Evolutionary conservation across 129 eudicot species (phyloP).

Genomic region (Flaveria ramosissima): DNA sequence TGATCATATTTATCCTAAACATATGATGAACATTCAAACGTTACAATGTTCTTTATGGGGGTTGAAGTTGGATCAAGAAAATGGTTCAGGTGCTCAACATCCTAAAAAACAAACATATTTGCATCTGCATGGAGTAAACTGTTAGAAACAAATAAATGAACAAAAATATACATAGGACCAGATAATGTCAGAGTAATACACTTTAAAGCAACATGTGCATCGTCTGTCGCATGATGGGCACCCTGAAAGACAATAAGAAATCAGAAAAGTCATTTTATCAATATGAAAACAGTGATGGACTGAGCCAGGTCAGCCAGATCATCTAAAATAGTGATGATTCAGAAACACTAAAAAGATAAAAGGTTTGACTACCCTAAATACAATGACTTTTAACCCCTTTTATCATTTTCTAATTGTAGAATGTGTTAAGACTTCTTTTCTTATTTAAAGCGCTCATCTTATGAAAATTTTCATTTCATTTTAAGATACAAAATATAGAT

Average conservation of each 20-base stretch:
- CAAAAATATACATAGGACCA: slow-evolving; percentile 68
- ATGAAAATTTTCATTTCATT: too few species aligned
- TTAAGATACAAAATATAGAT: too few species aligned
- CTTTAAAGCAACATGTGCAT: slow-evolving; percentile 85
- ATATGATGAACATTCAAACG: slow-evolving; percentile 41
- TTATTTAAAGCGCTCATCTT: too few species aligned
- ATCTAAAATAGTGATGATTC: too few species aligned
- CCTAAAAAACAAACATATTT: slow-evolving; percentile 45
- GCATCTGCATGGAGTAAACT: slow-evolving; percentile 17
- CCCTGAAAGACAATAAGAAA: slow-evolving; percentile 40
- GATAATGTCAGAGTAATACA: slow-evolving; percentile 81
- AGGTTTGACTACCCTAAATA: too few species aligned
- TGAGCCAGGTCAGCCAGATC: too few species aligned
- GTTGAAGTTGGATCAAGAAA: slow-evolving; percentile 81
- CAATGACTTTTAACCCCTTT: too few species aligned
- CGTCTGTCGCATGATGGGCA: slow-evolving; percentile 36
- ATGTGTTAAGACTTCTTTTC: too few species aligned
- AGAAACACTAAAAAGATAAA: too few species aligned
- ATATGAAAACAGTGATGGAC: neutral
- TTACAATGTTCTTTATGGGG: slow-evolving; percentile 60
- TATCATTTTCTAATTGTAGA: too few species aligned
- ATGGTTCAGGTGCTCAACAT: slow-evolving; percentile 78
- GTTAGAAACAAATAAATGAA: neutral
- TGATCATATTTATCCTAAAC: too few species aligned
- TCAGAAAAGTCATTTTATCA: slow-evolving; percentile 1